Conservation (phyloP, 202 grass and related monocot species). For the Eragrostis tef region DNA sequence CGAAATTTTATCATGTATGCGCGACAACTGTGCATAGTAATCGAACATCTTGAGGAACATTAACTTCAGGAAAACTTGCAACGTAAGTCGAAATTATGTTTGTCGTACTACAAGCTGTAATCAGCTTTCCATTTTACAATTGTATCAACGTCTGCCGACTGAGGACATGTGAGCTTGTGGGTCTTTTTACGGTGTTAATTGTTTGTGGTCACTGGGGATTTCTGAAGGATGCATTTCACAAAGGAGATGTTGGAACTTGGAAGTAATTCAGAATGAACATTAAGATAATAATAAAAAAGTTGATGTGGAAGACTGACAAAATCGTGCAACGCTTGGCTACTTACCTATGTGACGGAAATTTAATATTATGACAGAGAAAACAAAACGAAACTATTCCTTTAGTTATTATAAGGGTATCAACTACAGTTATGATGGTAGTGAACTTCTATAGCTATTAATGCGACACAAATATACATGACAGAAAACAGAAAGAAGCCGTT, state of each 20-base stretch:
- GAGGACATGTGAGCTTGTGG: neutral
- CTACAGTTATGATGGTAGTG: too few species aligned
- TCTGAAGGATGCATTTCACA: neutral
- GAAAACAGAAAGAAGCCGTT: neutral
- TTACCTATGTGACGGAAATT: neutral
- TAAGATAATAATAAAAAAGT: too few species aligned
- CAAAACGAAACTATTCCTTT: neutral
- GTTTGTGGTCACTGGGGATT: too few species aligned
- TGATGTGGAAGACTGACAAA: neutral
- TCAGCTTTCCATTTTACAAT: neutral
- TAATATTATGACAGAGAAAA: neutral
- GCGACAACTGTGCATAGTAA: neutral
- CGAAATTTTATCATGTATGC: neutral
- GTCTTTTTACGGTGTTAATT: neutral
- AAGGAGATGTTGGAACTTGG: too few species aligned
- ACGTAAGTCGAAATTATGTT: constrained; percentile 3
- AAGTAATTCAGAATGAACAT: too few species aligned
- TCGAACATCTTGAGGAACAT: neutral
- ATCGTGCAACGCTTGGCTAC: too few species aligned
- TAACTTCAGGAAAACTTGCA: constrained; percentile 12
- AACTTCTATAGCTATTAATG: too few species aligned
- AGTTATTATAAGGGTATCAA: too few species aligned
- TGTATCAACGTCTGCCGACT: neutral
- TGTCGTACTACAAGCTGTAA: neutral
- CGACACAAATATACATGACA: neutral